Conservation (phyloP, 345 rosid genomes). For the Syzygium grande region DNA sequence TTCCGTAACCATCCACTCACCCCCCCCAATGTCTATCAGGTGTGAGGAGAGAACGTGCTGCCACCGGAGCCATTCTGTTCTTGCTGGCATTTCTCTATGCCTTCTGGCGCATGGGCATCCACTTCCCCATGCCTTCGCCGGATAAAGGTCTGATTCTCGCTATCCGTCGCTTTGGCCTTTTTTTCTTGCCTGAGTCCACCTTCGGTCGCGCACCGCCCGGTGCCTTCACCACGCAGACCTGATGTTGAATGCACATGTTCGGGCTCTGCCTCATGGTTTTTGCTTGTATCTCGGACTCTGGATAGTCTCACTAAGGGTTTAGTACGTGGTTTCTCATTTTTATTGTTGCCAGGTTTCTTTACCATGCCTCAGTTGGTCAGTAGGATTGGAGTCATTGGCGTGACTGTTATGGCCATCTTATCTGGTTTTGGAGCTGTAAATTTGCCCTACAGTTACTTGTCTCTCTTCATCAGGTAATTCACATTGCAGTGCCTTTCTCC, state of each 20-base stretch:
- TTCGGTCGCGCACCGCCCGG: background rate
- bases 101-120: slow-evolving; percentile 99
- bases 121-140: slow-evolving; percentile 95
- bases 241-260: background rate
- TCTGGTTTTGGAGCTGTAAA: slow-evolving; percentile 99
- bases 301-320: background rate
- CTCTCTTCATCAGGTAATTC: slow-evolving; percentile 84
- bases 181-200: background rate
- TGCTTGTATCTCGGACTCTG: background rate
- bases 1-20: background rate
- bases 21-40: slow-evolving; percentile 26
- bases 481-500: background rate
- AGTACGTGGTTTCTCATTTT: background rate
- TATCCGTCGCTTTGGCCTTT: background rate
- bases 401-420: slow-evolving; percentile 92
- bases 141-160: slow-evolving; percentile 55
- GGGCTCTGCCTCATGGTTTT: background rate
- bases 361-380: slow-evolving; percentile 94
- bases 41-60: slow-evolving; percentile 88
- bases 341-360: slow-evolving; percentile 65
- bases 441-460: slow-evolving; percentile 93
- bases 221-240: background rate
- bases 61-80: slow-evolving; percentile 80
- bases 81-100: slow-evolving; percentile 84
- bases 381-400: slow-evolving; percentile 97